Base-by-base conservation (phyloP, 2,329 filamentous ascomycete species). In the Akanthomyces uredinophilus region DNA sequence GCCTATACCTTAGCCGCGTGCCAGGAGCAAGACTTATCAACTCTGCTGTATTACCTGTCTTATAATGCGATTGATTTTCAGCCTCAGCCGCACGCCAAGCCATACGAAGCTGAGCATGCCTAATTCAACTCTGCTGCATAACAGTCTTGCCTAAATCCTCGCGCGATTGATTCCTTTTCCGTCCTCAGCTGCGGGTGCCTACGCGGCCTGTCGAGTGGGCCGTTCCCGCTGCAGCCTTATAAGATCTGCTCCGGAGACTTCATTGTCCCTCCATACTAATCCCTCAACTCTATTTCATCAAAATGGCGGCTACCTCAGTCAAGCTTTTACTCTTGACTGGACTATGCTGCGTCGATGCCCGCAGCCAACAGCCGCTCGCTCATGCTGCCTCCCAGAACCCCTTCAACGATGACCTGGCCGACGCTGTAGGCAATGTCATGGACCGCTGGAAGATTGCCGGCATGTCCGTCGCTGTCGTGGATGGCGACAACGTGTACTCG, bases 391-490 rank as follows among this genome's bases (percentile, higher is more conserved):
- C 55, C 14, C 27, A 13, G 14, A 51, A 35, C 44, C 60, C 60
- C 11, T 62, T 62, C 44, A 57, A 47, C 13, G 32, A 49, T 16
- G 46, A 37, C 8, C 16, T 62, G 4, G 52, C 22, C 22, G 24
- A 35, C 5, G 51, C 51, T 51, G 32, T 57, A 10, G 37, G 29
- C 29, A 52, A 56, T 7, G 37, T 51, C 43, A 54, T 57, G 44
- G 27, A 57, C 16, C n/a, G 46, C 1, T 62, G 60, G 60, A 54
- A 62, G 20, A 22, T 62, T 46, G 43, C 60, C 14, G 52, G 52
- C 32, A 56, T 62, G 32, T 56, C 53, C 2, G 37, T 62, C 16
- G 53, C 60, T 16, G 60, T 62, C 3, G 37, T 62, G 5, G 52
- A 62, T 13, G 60, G 60, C 20, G 44, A 62, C 13, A n/a, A 39